Conservation (phyloP, 2,329 filamentous ascomycete genomes). For the Didymella lethalis region DNA sequence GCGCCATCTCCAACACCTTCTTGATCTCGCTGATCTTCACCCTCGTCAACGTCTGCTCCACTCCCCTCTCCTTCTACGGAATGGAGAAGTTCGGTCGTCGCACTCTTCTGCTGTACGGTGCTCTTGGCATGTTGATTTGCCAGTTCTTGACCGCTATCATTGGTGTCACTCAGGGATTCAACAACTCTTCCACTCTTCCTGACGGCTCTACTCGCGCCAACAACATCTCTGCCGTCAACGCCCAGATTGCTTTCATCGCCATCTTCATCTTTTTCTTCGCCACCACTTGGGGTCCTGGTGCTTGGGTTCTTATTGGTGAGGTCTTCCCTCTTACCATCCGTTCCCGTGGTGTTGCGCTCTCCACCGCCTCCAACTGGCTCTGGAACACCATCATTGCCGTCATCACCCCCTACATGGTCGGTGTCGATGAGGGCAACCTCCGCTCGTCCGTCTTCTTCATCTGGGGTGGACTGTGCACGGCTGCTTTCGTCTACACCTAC, state of each 20-base stretch:
- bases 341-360: slow-evolving; percentile 54
- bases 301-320: slow-evolving; percentile 62
- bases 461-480: slow-evolving; percentile 57
- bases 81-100: slow-evolving; percentile 79
- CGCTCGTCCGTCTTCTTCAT: slow-evolving; percentile 60
- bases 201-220: slow-evolving; percentile 16
- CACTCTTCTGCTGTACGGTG: slow-evolving; percentile 73
- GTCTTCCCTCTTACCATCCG: slow-evolving; percentile 52
- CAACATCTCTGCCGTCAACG: slow-evolving; percentile 26
- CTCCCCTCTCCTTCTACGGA: slow-evolving; percentile 72
- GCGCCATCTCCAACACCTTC: slow-evolving; percentile 58
- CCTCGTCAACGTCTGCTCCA: slow-evolving; percentile 76
- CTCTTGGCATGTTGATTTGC: slow-evolving; percentile 68
- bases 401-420: slow-evolving; percentile 69
- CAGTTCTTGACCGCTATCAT: slow-evolving; percentile 43
- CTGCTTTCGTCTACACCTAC: slow-evolving; percentile 72
- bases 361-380: slow-evolving; percentile 62
- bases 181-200: slow-evolving; percentile 25
- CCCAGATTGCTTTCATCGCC: slow-evolving; percentile 55
- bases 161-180: slow-evolving; percentile 32
- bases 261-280: slow-evolving; percentile 81
- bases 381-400: slow-evolving; percentile 54
- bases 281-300: slow-evolving; percentile 75
- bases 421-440: slow-evolving; percentile 61
- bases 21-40: slow-evolving; percentile 75